Evolutionary conservation across 495 filamentous ascomycete genomes (phyloP).

Genomic region (Aspergillus heteromorphus): DNA sequence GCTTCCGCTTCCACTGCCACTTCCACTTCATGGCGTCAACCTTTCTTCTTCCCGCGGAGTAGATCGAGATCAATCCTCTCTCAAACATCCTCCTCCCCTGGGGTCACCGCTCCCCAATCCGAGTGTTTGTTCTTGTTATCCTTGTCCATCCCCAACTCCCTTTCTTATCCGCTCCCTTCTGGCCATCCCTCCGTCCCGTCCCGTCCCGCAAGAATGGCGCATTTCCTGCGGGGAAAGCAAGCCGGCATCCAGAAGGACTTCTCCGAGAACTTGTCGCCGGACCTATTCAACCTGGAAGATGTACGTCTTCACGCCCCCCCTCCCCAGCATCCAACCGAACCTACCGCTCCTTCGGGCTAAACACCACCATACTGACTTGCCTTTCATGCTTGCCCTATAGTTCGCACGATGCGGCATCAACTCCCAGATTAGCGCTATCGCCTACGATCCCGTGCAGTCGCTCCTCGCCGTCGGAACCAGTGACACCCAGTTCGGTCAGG

Average conservation of each 20-base stretch:
- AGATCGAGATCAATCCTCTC: not conserved
- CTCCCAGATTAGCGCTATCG: slow-evolving; percentile 73
- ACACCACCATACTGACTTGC: slow-evolving; percentile 16
- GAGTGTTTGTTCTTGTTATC: slow-evolving; percentile 12
- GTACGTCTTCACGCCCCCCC: slow-evolving; percentile 39
- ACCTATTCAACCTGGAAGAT: slow-evolving; percentile 77
- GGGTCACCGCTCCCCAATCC: slow-evolving; percentile 26
- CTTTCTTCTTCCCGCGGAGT: not conserved
- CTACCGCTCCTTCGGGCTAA: slow-evolving; percentile 7
- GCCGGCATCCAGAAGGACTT: slow-evolving; percentile 87
- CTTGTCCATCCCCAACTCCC: slow-evolving; percentile 13
- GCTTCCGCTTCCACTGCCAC: no score
- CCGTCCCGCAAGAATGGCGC: slow-evolving; percentile 53
- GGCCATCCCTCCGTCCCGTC: not conserved
- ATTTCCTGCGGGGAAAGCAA: slow-evolving; percentile 88
- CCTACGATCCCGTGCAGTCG: slow-evolving; percentile 91
- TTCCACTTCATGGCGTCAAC: slow-evolving; percentile 1
- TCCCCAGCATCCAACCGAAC: slow-evolving; percentile 21
- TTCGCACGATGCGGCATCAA: slow-evolving; percentile 80
- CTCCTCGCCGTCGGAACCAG: slow-evolving; percentile 89
- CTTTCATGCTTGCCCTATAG: slow-evolving; percentile 28
- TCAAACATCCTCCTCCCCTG: slow-evolving; percentile 2
- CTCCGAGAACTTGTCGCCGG: slow-evolving; percentile 68
- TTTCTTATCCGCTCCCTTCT: slow-evolving; percentile 9
- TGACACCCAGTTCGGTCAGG: slow-evolving; percentile 69